Percentiles rank a stretch among this genome's conserved stretches.
phyloP scores from a whole-genome alignment of 768 basidiomycete species.

The Lyophyllum shimeji region DNA sequence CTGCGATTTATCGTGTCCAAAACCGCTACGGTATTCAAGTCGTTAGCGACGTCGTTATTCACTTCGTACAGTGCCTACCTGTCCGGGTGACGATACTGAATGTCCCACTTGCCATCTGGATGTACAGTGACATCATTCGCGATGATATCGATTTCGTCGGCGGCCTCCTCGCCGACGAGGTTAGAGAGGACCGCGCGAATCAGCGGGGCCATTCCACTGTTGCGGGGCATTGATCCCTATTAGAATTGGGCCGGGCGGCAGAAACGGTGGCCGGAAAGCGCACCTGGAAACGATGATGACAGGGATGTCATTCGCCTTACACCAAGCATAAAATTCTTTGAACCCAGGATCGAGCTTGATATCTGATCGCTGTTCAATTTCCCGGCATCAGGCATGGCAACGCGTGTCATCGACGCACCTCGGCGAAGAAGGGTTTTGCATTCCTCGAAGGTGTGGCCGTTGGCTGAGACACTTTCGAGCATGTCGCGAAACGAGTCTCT shows the following conservation, averaged over 20 bases:
- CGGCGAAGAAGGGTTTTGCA: conserved; percentile 76
- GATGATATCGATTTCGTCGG: conserved; percentile 83
- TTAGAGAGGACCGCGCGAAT: conserved; percentile 90
- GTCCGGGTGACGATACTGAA: conserved; percentile 86
- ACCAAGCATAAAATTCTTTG: conserved; percentile 84
- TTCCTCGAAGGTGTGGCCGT: conserved; percentile 80
- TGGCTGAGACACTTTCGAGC: conserved; percentile 74
- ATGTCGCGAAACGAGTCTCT: conserved; percentile 90
- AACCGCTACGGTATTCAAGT: conserved; percentile 50
- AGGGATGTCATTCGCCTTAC: conserved; percentile 77
- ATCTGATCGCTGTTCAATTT: conserved; percentile 44
- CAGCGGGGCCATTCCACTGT: conserved; percentile 89
- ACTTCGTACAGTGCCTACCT: conserved; percentile 46
- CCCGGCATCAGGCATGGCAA: neutral
- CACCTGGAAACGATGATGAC: conserved; percentile 93
- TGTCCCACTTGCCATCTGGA: conserved; percentile 71
- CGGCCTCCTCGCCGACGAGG: conserved; percentile 71
- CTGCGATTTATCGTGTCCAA: conserved; percentile 95
- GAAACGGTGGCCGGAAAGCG: conserved; percentile 1
- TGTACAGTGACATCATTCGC: conserved; percentile 83
- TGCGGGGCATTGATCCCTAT: neutral
- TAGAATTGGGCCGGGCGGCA: no score
- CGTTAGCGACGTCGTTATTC: neutral
- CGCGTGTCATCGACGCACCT: conserved; percentile 46
- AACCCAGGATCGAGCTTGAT: conserved; percentile 89